Base-by-base conservation (phyloP, 1,284 basidiomycete species). In the Amylostereum chailletii region DNA sequence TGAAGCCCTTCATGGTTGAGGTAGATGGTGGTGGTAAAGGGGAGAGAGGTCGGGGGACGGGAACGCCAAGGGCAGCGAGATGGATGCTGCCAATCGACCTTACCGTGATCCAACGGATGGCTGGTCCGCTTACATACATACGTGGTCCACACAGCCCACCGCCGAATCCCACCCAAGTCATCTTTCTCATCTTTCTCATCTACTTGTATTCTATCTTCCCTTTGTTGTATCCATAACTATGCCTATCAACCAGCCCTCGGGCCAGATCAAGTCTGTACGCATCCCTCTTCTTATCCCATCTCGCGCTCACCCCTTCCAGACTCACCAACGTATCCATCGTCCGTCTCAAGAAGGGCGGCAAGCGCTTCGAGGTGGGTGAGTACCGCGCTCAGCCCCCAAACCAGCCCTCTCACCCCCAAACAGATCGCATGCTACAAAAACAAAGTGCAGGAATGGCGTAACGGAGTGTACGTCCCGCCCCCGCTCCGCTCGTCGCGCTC, bases 391-490 rank as follows among this genome's bases (percentile, higher is more conserved):
- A 42, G 9, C 43, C 27, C 42, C 47, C 37, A 52, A 38, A 39
- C 48, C 19, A 19, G 31, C 39, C 47, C 48, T 48, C 31, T 53
- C 51, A 50, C 46, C n/a, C 26, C 34, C 41, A 44, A 37, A 19
- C 75, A 94, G 90, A 90, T 99, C 58, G 95, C 95, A 44, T 98
- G 94, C 68, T 98, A 98, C 74, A 97, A 98, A 76, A 99, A 99
- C 72, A 98, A 98, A 71, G 95, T 98, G 26, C 89, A 94, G 58
- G 94, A 97, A 68, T 99, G 89, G 83, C 74, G 95, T 50, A 91
- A 81, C 48, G 93, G 93, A 53, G 88, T 95, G 86, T 90, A 65
- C 63, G 83, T 72, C 31, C 51, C 19, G 8, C 19, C 10, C 5
- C 4, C 31, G 9, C 29, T 4, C 19, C 42, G 38, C 37, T 30